These are phyloP conservation scores for Eucalyptus erythrocorys DNA, from an alignment of 345 rosid species.

Conservation along the genomic window DNA sequence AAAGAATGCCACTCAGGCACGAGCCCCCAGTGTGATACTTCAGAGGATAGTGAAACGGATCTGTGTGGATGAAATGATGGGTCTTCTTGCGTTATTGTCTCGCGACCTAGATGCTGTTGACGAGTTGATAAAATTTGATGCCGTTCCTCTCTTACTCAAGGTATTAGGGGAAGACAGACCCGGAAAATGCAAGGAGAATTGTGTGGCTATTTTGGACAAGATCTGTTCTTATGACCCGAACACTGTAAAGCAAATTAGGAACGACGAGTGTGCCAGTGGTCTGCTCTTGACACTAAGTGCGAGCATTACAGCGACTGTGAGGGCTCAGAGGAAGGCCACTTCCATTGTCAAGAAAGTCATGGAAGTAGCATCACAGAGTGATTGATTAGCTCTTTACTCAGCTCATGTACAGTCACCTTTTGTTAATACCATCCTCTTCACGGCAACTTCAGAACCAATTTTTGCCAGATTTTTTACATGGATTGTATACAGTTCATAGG, in stretches of 20 bases:
- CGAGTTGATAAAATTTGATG: constrained; percentile 25
- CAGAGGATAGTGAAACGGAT: constrained; percentile 15
- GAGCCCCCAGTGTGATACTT: constrained; percentile 23
- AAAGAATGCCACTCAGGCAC: constrained; percentile 19
- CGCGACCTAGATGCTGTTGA: constrained; percentile 14
- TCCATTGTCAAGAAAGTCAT: constrained; percentile 20
- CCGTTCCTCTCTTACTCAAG: constrained; percentile 27
- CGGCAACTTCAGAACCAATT: background rate
- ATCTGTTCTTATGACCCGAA: constrained; percentile 17
- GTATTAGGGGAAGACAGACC: constrained; percentile 23
- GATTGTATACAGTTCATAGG: background rate
- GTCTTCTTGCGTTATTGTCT: constrained; percentile 30
- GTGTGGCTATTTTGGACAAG: constrained; percentile 22
- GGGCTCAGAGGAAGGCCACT: constrained; percentile 47
- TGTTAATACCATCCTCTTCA: background rate
- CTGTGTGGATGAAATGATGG: constrained; percentile 32
- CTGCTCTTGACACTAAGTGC: constrained; percentile 24
- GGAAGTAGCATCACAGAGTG: background rate
- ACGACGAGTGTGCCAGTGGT: constrained; percentile 19
- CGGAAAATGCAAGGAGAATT: constrained; percentile 30
- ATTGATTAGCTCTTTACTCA: background rate
- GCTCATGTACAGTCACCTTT: background rate
- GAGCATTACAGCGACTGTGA: constrained; percentile 26
- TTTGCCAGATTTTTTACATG: background rate
- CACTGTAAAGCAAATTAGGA: constrained; percentile 6